phyloP scores from a whole-genome alignment of 2,329 filamentous ascomycete genomes.

The Lachnellula hyalina region DNA sequence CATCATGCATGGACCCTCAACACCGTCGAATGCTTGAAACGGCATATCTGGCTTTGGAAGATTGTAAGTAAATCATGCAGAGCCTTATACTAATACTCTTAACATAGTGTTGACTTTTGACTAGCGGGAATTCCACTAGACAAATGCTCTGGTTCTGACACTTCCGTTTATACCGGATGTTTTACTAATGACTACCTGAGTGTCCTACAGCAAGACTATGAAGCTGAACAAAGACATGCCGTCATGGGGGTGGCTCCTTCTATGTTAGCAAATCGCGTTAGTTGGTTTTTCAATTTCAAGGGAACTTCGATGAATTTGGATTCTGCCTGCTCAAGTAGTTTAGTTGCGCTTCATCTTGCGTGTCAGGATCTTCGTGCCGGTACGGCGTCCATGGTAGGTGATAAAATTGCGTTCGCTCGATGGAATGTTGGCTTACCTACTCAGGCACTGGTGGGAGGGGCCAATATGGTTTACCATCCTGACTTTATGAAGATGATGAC shows the following conservation, averaged over 20 bases:
- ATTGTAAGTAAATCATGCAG: constrained; percentile 33
- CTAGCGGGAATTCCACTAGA: background rate
- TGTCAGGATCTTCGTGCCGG: constrained; percentile 36
- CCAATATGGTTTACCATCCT: constrained; percentile 11
- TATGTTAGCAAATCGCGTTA: constrained; percentile 34
- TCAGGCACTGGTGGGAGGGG: constrained; percentile 13
- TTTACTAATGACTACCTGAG: background rate
- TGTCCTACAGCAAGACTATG: background rate
- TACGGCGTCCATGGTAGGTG: constrained; percentile 24
- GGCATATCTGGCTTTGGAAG: constrained; percentile 30
- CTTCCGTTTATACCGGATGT: background rate
- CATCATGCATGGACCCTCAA: constrained; percentile 24
- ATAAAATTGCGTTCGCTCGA: no score
- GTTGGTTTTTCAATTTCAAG: constrained; percentile 36
- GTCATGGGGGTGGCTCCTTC: background rate
- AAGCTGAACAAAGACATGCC: background rate
- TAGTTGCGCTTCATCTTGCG: constrained; percentile 34
- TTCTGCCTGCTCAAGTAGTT: constrained; percentile 34
- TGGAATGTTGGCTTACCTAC: background rate
- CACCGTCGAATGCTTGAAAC: constrained; percentile 20
- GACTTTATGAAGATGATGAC: background rate
- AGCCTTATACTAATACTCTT: no score
- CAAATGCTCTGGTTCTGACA: background rate
- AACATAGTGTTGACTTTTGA: background rate
- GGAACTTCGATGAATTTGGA: constrained; percentile 35